phyloP scores from a whole-genome alignment of 768 basidiomycete species.

The Termitomyces sp. region DNA sequence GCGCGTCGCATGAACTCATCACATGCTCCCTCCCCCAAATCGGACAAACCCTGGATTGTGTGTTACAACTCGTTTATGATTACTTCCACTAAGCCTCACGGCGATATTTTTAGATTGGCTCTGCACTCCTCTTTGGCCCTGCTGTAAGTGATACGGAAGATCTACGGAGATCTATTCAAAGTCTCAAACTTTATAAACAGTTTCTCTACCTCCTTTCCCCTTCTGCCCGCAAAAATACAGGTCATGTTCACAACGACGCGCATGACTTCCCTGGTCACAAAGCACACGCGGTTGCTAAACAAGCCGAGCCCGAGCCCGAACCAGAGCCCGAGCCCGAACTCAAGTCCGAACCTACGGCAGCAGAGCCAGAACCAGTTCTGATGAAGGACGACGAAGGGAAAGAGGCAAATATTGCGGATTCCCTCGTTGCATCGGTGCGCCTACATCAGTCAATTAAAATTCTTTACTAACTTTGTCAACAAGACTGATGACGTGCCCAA shows the following conservation, averaged over 20 bases:
- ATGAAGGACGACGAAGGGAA: constrained; percentile 37
- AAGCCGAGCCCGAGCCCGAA: constrained; percentile 12
- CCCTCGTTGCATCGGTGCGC: constrained; percentile 21
- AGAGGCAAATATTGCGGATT: constrained; percentile 28
- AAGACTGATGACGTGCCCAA: constrained; percentile 14
- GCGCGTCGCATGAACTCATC: constrained; percentile 32
- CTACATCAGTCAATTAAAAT: not conserved
- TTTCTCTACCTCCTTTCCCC: constrained; percentile 38
- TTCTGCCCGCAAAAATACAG: constrained; percentile 28
- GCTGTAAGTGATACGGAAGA: constrained; percentile 23
- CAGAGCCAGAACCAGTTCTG: constrained; percentile 16
- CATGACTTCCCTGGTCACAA: constrained; percentile 25
- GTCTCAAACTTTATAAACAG: constrained; percentile 15
- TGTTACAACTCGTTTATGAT: constrained; percentile 15
- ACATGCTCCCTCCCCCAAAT: constrained; percentile 25
- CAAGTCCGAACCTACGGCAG: constrained; percentile 1
- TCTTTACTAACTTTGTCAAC: not conserved
- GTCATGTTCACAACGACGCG: constrained; percentile 28
- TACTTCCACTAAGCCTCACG: not conserved
- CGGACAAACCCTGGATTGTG: constrained; percentile 42
- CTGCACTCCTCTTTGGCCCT: constrained; percentile 34
- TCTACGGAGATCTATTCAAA: not conserved
- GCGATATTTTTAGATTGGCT: constrained; percentile 27
- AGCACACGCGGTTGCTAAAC: not conserved
- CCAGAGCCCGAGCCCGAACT: not conserved